These are phyloP conservation scores for Vitellaria paradoxa DNA, from an alignment of 179 eudicot species.

Conservation along the genomic window DNA sequence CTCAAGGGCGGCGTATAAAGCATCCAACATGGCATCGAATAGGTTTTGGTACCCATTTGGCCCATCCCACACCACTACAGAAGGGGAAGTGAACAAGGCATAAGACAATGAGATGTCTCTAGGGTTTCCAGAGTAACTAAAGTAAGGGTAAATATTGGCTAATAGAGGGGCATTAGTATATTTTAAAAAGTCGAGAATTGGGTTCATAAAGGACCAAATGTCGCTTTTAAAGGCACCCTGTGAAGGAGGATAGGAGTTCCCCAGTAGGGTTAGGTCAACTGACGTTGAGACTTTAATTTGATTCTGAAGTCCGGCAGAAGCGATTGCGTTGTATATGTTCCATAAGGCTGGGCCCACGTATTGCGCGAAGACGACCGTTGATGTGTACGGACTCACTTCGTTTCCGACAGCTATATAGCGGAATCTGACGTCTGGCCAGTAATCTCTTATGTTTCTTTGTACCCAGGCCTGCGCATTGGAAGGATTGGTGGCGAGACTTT, in stretches of 20 bases:
- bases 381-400: slow-evolving; percentile 32
- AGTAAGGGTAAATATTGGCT: slow-evolving; percentile 29
- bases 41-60: slow-evolving; percentile 15
- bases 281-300: slow-evolving; percentile 36
- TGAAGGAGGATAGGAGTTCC: slow-evolving; percentile 28
- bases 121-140: slow-evolving; percentile 13
- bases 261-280: slow-evolving; percentile 18
- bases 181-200: slow-evolving; percentile 20
- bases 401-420: slow-evolving; percentile 49
- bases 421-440: slow-evolving; percentile 30
- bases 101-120: slow-evolving; percentile 13
- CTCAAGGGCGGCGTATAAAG: slow-evolving; percentile 27
- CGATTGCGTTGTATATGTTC: slow-evolving; percentile 23
- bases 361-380: not conserved
- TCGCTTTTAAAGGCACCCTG: slow-evolving; percentile 18
- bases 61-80: slow-evolving; percentile 19
- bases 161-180: slow-evolving; percentile 16
- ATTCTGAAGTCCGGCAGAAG: slow-evolving; percentile 13
- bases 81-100: slow-evolving; percentile 25
- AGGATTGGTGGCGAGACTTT: slow-evolving; percentile 24
- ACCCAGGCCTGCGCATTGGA: slow-evolving; percentile 48
- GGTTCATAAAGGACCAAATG: slow-evolving; percentile 11
- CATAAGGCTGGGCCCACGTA: slow-evolving; percentile 44
- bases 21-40: slow-evolving; percentile 34
- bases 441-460: slow-evolving; percentile 36